Percentiles rank a stretch among this genome's conserved stretches.
Evolutionary conservation across 2,329 filamentous ascomycete species (phyloP).

Genomic region (Pseudogymnoascus sp.): DNA sequence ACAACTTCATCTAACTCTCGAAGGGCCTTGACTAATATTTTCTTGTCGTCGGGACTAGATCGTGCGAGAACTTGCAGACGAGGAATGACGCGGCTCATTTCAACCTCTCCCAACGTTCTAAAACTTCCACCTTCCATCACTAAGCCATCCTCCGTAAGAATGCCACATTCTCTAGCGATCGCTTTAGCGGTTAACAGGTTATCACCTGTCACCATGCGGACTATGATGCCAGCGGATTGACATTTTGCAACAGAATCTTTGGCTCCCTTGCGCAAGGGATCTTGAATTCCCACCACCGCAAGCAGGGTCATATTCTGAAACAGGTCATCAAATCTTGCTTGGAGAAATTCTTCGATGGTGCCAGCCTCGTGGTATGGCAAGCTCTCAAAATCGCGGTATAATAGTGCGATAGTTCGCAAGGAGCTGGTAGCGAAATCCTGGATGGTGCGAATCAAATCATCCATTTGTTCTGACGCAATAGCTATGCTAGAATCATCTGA

Average conservation of each 20-base stretch:
- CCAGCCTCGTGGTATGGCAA: constrained; percentile 26
- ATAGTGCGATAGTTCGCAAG: constrained; percentile 34
- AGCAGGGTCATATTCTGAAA: constrained; percentile 53
- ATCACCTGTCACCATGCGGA: constrained; percentile 75
- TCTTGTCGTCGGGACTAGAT: constrained; percentile 70
- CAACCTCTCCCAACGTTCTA: constrained; percentile 56
- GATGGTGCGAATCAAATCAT: constrained; percentile 28
- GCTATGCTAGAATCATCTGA: constrained; percentile 50
- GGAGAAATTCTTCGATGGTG: not conserved
- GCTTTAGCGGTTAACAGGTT: constrained; percentile 71
- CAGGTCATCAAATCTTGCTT: not conserved
- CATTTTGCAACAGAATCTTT: constrained; percentile 62
- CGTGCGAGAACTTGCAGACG: constrained; percentile 62
- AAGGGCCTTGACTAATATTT: constrained; percentile 60
- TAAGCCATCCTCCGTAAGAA: constrained; percentile 56
- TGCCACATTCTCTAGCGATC: constrained; percentile 71
- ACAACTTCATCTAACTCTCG: constrained; percentile 71
- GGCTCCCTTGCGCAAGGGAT: constrained; percentile 67
- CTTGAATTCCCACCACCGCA: constrained; percentile 70
- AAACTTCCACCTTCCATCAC: constrained; percentile 74
- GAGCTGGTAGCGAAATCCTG: constrained; percentile 32
- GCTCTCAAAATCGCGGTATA: constrained; percentile 33
- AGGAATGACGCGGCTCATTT: constrained; percentile 61
- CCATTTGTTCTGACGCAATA: constrained; percentile 36
- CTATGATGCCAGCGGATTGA: constrained; percentile 66